Evolutionary conservation across 1,139 yeast genomes (phyloP).

Genomic region (Lodderomyces oxycetoniae): DNA sequence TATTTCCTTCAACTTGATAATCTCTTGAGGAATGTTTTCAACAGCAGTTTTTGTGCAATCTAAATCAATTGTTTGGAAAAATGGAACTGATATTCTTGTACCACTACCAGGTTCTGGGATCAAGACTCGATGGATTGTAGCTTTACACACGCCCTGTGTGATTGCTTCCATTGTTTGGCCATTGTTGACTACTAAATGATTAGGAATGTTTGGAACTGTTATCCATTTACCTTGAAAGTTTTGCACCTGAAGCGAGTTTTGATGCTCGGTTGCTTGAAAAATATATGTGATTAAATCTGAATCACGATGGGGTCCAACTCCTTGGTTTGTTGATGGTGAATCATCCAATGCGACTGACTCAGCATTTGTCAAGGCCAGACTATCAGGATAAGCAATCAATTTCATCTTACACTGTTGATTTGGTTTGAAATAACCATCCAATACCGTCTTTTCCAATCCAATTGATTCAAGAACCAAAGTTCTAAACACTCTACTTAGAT

Average conservation of each 20-base stretch:
- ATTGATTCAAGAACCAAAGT: slow-evolving; percentile 52
- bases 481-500: slow-evolving; percentile 40
- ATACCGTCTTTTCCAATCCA: slow-evolving; percentile 40
- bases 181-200: slow-evolving; percentile 47
- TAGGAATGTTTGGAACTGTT: slow-evolving; percentile 40
- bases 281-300: slow-evolving; percentile 61
- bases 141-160: slow-evolving; percentile 51
- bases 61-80: slow-evolving; percentile 50
- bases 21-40: slow-evolving; percentile 27
- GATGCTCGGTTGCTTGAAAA: slow-evolving; percentile 50
- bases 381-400: slow-evolving; percentile 49
- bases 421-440: slow-evolving; percentile 47
- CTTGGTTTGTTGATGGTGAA: slow-evolving; percentile 48
- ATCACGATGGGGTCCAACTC: slow-evolving; percentile 71
- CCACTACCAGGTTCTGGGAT: slow-evolving; percentile 52
- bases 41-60: slow-evolving; percentile 37
- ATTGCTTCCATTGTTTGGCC: slow-evolving; percentile 55
- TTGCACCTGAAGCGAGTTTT: slow-evolving; percentile 54
- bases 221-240: slow-evolving; percentile 63
- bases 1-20: slow-evolving; percentile 27
- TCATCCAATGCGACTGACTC: slow-evolving; percentile 34
- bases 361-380: slow-evolving; percentile 23
- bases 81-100: slow-evolving; percentile 50
- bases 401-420: slow-evolving; percentile 54
- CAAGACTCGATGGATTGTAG: slow-evolving; percentile 64